Evolutionary conservation across 805 yeast genomes (phyloP), one percentile per base, ranked within the genome.

Genomic region (Candida mattraensis): DNA sequence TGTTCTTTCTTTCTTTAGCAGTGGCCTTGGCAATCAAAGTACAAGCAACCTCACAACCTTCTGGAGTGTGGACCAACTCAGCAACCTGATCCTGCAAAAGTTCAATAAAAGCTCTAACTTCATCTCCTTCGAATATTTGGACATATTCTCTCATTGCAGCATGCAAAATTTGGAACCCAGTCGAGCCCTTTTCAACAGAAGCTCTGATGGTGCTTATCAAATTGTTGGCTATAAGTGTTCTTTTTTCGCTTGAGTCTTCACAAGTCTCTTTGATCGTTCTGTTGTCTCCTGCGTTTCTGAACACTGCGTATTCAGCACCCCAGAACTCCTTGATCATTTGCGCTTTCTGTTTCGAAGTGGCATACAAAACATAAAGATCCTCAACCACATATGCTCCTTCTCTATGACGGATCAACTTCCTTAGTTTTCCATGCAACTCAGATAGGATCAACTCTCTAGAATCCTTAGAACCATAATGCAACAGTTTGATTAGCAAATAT

Each of bases 341-440:
- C 37, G 78, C 76, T 61, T 78, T 85, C 64, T 91, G 98, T 45
- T 81, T 86, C 19, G 83, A 74, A 16, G 87, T 78, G 8, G 96
- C 78, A 61, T 89, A 91, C 39, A 88, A 75, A 16, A 87, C 86
- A 58, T 71, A 91, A 54, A 87, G 70, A 70, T 91, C 99, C 64
- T 91, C 98, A 47, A 89, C 88, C 24, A 91, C 98, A 54, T 91
- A 88, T 10, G 98, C 98, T 64, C 97, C 99, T 71, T 91, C 98
- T 67, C 85, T 83, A 66, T 91, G 97, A 70, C 95, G 80, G 93
- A 91, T 87, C 40, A 91, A 70, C 64, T 87, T 91, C 60, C 96
- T 75, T 54, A 87, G 76, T 51, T 82, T 81, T 32, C 99, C 99
- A 56, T 88, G 95, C 48, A 91, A 72, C 65, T 88, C 96, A 54